Base-by-base conservation (phyloP, 2,329 filamentous ascomycete species). In the Cladosporium sp. region DNA sequence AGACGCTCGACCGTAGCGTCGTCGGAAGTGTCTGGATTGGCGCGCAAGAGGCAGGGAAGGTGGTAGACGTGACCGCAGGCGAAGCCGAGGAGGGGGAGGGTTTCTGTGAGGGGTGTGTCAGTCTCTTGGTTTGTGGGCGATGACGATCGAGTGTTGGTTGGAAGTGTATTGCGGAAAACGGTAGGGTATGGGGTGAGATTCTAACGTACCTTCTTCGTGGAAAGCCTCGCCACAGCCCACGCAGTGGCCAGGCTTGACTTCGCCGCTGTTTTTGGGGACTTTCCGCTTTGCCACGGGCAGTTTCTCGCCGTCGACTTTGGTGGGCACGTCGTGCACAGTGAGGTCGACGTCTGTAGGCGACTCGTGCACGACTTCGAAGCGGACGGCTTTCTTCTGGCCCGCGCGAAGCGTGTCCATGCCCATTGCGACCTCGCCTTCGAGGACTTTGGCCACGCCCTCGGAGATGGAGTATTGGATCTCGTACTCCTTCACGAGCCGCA, bases 401-500 rank as follows among this genome's bases (percentile, higher is more conserved):
- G 80, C 84, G 0, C 93, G 85, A 19, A 97, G 78, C 3, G 85
- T 86, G 52, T 88, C 88, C 83, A 97, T 96, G 0, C 89, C 91
- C 4, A 84, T 81, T 0, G 88, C 87, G 0, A 99, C 93, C 74
- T 99, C 94, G 59, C 92, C 91, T 52, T 89, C 82, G 42, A 97
- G 79, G 0, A 97, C 92, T 57, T 85, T 85, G 0, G 94, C 92
- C 3, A 95, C 94, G 1, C 94, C 94, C 43, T 88, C 87, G 64
- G 89, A 93, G 70, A 99, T 97, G 66, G 89, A 94, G 70, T 90
- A 86, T 75, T 97, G 94, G 45, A 99, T 89, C 70, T 97, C 94
- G 70, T 97, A 92, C 74, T 99, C 94, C 66, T 93, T 88, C 71
- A 99, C 89, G 79, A 99, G 92, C 59, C 92, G 88, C 45, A 88